Evolutionary conservation across 2,329 filamentous ascomycete species (phyloP).

Genomic region (Colletotrichum gloeosporioides): DNA sequence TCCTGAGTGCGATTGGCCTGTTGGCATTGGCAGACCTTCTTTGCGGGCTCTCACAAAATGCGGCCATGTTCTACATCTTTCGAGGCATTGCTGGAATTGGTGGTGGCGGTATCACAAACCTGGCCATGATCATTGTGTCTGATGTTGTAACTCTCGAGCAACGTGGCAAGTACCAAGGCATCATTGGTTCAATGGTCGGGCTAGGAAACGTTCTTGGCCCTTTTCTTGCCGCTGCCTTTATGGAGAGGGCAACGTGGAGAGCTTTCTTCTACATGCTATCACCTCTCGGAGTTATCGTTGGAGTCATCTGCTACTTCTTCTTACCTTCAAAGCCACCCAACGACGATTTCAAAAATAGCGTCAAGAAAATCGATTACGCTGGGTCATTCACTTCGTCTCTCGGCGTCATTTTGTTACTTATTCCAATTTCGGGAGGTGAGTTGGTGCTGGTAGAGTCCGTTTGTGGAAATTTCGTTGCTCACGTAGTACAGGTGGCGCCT

Average conservation of each 20-base stretch:
- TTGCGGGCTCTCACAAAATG: constrained; percentile 61
- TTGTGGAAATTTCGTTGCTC: neutral
- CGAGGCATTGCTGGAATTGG: constrained; percentile 66
- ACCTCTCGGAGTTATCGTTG: constrained; percentile 52
- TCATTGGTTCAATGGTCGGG: constrained; percentile 44
- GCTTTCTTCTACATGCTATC: constrained; percentile 53
- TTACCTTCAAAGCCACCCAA: constrained; percentile 57
- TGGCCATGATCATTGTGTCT: constrained; percentile 67
- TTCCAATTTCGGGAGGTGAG: constrained; percentile 65
- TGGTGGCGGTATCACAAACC: constrained; percentile 63
- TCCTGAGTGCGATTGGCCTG: constrained; percentile 56
- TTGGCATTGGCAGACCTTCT: constrained; percentile 63
- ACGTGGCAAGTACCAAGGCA: constrained; percentile 59
- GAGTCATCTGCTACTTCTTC: constrained; percentile 49
- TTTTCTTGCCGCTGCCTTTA: constrained; percentile 46
- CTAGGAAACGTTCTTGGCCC: constrained; percentile 48
- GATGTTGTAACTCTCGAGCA: constrained; percentile 65
- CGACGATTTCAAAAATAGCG: constrained; percentile 49
- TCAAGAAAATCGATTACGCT: constrained; percentile 63
- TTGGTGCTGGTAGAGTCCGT: neutral
- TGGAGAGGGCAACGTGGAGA: constrained; percentile 43
- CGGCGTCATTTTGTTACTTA: constrained; percentile 64
- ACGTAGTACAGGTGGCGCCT: constrained; percentile 25
- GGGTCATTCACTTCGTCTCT: constrained; percentile 60
- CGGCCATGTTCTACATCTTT: constrained; percentile 65